Base-by-base conservation (phyloP, 805 yeast genomes). In the Hanseniaspora lachancei region DNA sequence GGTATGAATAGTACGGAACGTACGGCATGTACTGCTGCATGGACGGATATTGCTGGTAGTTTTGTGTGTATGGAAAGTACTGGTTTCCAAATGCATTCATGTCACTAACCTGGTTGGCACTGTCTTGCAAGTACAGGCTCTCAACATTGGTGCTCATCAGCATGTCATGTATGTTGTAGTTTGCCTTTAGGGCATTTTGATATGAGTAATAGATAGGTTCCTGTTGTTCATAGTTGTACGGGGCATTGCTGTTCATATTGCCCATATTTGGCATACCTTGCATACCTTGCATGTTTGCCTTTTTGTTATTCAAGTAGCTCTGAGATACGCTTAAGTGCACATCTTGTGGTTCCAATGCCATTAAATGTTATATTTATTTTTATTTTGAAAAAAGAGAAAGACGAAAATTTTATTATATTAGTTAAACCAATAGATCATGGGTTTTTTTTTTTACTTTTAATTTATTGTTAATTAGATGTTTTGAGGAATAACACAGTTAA, bases 41-140 rank as follows among this genome's bases (percentile, higher is more conserved):
- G 39, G 32, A 34, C n/a, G 29, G 40, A 13, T 52, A 52, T 15
- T 40, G 55, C 8, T 43, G 55, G 9, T 43, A 44, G 13, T 40
- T 36, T 15, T 36, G 49, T 1, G 55, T 43, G 32, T 51, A 51
- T 18, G 55, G 49, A 16, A 51, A 43, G 23, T 35, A 51, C 6
- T 24, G 36, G 49, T 36, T 51, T 7, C 35, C 35, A 10, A 32
- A 32, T 32, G 5, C 35, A 32, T 32, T 34, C 39, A n/a, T 46
- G 20, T 46, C 9, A 20, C 29, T 27, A 4, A 18, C n/a, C 13
- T 47, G 49, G 12, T 18, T 20, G 20, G 15, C 27, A 9, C 29
- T 34, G 15, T 34, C 40, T 32, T 47, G 39, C 18, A 47, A 20
- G 18, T 34, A 47, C 12, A 35, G 12, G 21, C 20, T 23, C 20